Evolutionary conservation across 2,329 filamentous ascomycete genomes (phyloP), one percentile per base, ranked within the genome.

Genomic region (Colletotrichum chlorophyti): DNA sequence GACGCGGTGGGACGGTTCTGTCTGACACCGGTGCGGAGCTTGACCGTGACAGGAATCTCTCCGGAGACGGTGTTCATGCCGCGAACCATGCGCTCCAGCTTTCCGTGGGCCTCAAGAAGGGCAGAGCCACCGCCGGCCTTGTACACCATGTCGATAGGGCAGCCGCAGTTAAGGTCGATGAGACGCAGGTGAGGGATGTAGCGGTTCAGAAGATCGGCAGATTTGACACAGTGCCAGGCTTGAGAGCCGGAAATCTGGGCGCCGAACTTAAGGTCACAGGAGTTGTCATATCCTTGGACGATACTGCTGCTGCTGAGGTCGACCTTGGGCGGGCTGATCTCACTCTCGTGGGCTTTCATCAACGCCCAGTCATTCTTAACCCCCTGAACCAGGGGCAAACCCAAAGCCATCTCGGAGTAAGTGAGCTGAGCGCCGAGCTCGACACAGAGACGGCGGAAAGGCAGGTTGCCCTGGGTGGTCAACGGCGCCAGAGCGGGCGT

Each of bases 351-450:
- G 3, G 91, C 91, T 74, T 95, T 96, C 82, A 98, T 86, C 53
- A 99, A 80, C 17, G 95, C 93, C 95, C 95, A 99, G 77, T 99
- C 95, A 2, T 88, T 83, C 75, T 94, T 96, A 63, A 90, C 86
- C 31, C 95, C 95, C 73, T 97, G 93, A 6, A 99, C 83, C 37
- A 99, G 77, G 9, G 94, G 93, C 73, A 96, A 79, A 24, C 91
- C 88, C 84, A 99, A 91, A 4, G 94, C 95, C 95, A 99, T 99
- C 75, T 99, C 95, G 0, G 94, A 98, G 79, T 97, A 99, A 0
- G 95, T 99, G 45, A 96, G 82, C 70, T 97, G 90, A 24, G 93
- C 93, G 31, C 95, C 95, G 21, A 98, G 83, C 53, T 93, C 90
- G 11, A 92, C 88, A 69, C 93, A 97, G 26, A 99, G 84, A 46